phyloP scores from a whole-genome alignment of 106 monocot species.

The Vanilla planifolia region DNA sequence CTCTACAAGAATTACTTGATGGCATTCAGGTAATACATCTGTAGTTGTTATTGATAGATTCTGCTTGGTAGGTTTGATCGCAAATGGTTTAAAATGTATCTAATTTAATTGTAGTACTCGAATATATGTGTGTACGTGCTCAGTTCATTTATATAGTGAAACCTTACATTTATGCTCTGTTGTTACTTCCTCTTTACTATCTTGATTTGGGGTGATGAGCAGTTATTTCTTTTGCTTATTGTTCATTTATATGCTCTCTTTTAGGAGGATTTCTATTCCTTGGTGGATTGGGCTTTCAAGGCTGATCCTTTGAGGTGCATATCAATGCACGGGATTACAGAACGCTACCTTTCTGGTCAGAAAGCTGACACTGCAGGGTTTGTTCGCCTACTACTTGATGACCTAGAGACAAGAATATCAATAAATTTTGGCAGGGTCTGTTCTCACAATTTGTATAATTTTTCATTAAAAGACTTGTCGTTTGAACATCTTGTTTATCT shows the following conservation, averaged over 20 bases:
- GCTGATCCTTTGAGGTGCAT: conserved; percentile 89
- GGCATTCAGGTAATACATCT: conserved; percentile 64
- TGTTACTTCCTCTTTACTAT: neutral
- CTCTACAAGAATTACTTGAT: conserved; percentile 81
- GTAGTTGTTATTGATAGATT: neutral
- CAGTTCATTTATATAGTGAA: too few species aligned
- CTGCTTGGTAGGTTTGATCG: neutral
- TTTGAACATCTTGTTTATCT: conserved; percentile 4
- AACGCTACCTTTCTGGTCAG: conserved; percentile 91
- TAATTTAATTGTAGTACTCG: too few species aligned
- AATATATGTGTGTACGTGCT: too few species aligned
- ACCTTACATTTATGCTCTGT: neutral
- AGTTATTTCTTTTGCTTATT: neutral
- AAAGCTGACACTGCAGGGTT: conserved; percentile 91
- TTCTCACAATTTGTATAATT: neutral
- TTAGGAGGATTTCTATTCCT: conserved; percentile 88
- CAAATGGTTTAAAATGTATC: neutral
- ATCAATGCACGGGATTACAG: conserved; percentile 94
- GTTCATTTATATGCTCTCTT: neutral
- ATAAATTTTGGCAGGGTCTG: conserved; percentile 60
- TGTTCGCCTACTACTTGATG: conserved; percentile 85
- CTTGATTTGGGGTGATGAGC: neutral
- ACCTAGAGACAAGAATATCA: conserved; percentile 72
- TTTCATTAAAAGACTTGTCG: neutral
- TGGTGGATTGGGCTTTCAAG: conserved; percentile 90